Evolutionary conservation across 345 rosid species (phyloP), one percentile per base, ranked within the genome.

Genomic region (Brassica nigra): DNA sequence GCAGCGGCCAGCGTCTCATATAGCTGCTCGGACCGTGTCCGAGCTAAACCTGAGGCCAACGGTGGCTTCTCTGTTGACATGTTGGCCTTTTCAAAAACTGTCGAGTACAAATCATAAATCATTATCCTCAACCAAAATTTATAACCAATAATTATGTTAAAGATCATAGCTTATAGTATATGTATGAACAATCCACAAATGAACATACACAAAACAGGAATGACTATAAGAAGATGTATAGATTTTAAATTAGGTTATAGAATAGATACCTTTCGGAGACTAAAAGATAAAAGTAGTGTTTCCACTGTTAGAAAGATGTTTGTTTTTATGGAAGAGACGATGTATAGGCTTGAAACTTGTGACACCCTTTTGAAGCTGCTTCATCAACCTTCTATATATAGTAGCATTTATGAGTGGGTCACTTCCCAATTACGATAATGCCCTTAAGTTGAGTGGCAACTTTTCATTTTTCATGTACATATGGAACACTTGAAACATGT

Each of bases 11-110:
- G 57, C 2, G 90, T 66, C 80, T 92, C 97, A 77, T 82, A 79
- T 73, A 92, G 64, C 42, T 95, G 97, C 34, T 95, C 99, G 2
- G 99, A 95, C 34, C 87, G 91, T 20, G 97, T 91, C 71, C 99
- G 76, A 18, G 82, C 86, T 83, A 95, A 82, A 27, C 88, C 85
- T 3, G 92, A 72, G 58, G 80, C 78, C 74, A 72, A 71, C 14
- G 84, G 80, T 78, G 83, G 76, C 82, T 85, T 95, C 78, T 91
- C 97, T 89, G 82, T 85, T 10, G 80, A 76, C 78, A 81, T 71
- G 58, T 33, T 61, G 16, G 27, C 30, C 28, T 62, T 57, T 72
- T 20, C 57, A 27, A 64, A 28, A 79, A 8, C 44, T 66, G 58
- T 8, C 39, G 20, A 70, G 18, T 4, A 74, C 2, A 68, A 68